A percentile compares a stretch with the other conserved stretches of the same genome.
Conservation (phyloP, 352 stramenopile genomes). For the Phytophthora pinifolia region DNA sequence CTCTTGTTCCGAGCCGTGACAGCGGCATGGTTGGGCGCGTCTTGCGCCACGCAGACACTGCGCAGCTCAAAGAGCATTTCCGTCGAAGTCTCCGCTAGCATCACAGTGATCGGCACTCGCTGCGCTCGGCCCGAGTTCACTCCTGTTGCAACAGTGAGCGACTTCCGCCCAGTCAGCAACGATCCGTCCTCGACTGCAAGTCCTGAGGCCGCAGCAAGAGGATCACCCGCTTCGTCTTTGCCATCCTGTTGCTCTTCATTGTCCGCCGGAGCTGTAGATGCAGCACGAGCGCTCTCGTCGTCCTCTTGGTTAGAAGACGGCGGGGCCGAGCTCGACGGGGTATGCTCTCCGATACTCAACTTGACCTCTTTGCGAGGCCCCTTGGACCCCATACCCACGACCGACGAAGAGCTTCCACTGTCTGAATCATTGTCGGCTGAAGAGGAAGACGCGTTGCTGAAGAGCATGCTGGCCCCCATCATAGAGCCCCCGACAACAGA, state of each 20-base stretch:
- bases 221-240: constrained; percentile 13
- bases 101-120: constrained; percentile 46
- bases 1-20: constrained; percentile 60
- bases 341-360: constrained; percentile 7
- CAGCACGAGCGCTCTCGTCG: constrained; percentile 6
- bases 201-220: not conserved
- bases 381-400: constrained; percentile 5
- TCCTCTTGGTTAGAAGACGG: constrained; percentile 25
- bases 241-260: constrained; percentile 18
- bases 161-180: constrained; percentile 11
- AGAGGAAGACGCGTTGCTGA: constrained; percentile 51
- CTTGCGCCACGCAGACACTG: constrained; percentile 67
- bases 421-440: constrained; percentile 63
- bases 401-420: constrained; percentile 34
- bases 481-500: constrained; percentile 28
- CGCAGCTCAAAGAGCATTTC: constrained; percentile 64
- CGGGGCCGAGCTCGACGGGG: not conserved
- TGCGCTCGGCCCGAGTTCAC: constrained; percentile 5
- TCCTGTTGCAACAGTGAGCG: constrained; percentile 2
- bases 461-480: constrained; percentile 49
- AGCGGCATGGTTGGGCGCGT: constrained; percentile 44
- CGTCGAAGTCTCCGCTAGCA: constrained; percentile 59
- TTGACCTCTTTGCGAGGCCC: constrained; percentile 17
- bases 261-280: not conserved
- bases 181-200: not conserved